phyloP scores from a whole-genome alignment of 1,139 yeast genomes.

The Kazachstania sp. region DNA sequence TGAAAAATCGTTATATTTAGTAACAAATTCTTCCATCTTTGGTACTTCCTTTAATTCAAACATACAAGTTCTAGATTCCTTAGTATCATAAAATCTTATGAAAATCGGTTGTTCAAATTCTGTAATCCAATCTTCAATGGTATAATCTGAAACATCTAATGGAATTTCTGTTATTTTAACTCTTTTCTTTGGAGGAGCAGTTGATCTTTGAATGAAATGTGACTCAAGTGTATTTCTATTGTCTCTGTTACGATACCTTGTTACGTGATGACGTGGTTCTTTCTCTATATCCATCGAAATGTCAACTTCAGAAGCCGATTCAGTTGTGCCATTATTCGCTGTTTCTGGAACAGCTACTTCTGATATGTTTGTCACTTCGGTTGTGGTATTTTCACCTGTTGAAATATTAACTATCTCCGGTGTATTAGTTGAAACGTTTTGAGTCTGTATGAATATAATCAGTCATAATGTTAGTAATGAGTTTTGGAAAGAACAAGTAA shows the following conservation, averaged over 20 bases:
- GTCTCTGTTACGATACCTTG: slow-evolving; percentile 29
- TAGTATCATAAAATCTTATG: slow-evolving; percentile 21
- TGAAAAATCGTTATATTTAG: slow-evolving; percentile 20
- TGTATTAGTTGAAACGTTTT: too few species aligned
- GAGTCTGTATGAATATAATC: too few species aligned
- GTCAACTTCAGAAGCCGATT: not conserved
- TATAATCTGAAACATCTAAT: slow-evolving; percentile 25
- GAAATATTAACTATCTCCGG: too few species aligned
- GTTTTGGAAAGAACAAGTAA: too few species aligned
- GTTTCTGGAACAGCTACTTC: too few species aligned
- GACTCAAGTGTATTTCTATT: slow-evolving; percentile 26
- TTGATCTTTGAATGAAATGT: slow-evolving; percentile 10
- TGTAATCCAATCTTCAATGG: slow-evolving; percentile 27
- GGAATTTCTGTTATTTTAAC: slow-evolving; percentile 22
- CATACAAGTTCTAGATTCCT: slow-evolving; percentile 25
- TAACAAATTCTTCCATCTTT: slow-evolving; percentile 19
- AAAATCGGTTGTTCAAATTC: slow-evolving; percentile 21
- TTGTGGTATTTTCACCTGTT: too few species aligned
- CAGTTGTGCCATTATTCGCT: too few species aligned
- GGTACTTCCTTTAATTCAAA: slow-evolving; percentile 20
- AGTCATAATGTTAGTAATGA: too few species aligned
- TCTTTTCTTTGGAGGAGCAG: slow-evolving; percentile 18
- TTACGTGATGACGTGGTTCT: slow-evolving; percentile 1
- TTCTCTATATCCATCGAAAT: not conserved
- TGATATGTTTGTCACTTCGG: too few species aligned